Percentiles rank a stretch among this genome's conserved stretches.
These are phyloP conservation scores for Microdochium bolleyi DNA, from an alignment of 2,329 filamentous ascomycete species.

Conservation along the genomic window DNA sequence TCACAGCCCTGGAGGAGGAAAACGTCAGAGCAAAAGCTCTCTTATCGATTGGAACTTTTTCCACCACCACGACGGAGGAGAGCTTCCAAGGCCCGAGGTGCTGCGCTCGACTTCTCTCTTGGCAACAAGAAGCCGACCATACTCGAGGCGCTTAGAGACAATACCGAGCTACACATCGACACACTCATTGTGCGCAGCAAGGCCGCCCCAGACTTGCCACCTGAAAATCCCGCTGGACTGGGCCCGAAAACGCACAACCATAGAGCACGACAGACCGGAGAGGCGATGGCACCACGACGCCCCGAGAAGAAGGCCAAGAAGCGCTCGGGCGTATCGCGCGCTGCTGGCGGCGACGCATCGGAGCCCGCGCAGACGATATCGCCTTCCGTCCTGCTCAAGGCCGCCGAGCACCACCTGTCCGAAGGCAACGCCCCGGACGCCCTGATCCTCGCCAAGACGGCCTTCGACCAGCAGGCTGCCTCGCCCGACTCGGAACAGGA, in stretches of 20 bases:
- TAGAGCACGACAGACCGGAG: background rate
- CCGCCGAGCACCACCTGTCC: slow-evolving; percentile 21
- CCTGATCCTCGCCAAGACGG: slow-evolving; percentile 16
- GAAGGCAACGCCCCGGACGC: slow-evolving; percentile 20
- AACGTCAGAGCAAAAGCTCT: too few species aligned
- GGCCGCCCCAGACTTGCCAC: background rate
- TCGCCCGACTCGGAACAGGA: slow-evolving; percentile 33
- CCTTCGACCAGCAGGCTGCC: slow-evolving; percentile 15
- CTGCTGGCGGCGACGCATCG: slow-evolving; percentile 5
- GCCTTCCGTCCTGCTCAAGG: slow-evolving; percentile 20
- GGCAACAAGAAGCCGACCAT: too few species aligned
- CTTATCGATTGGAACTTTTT: too few species aligned
- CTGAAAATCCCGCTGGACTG: background rate
- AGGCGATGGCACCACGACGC: slow-evolving; percentile 22
- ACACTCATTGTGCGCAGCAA: too few species aligned
- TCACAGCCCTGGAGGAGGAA: too few species aligned
- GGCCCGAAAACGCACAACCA: background rate
- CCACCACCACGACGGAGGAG: too few species aligned
- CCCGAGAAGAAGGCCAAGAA: slow-evolving; percentile 23
- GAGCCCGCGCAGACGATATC: slow-evolving; percentile 14
- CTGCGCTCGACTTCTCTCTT: too few species aligned
- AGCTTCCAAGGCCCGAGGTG: too few species aligned
- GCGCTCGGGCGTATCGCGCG: slow-evolving; percentile 13
- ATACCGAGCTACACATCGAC: too few species aligned
- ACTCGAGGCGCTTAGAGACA: too few species aligned